These are phyloP conservation scores for Camellia japonica DNA, from an alignment of 148 eudicot genomes.

Conservation along the genomic window DNA sequence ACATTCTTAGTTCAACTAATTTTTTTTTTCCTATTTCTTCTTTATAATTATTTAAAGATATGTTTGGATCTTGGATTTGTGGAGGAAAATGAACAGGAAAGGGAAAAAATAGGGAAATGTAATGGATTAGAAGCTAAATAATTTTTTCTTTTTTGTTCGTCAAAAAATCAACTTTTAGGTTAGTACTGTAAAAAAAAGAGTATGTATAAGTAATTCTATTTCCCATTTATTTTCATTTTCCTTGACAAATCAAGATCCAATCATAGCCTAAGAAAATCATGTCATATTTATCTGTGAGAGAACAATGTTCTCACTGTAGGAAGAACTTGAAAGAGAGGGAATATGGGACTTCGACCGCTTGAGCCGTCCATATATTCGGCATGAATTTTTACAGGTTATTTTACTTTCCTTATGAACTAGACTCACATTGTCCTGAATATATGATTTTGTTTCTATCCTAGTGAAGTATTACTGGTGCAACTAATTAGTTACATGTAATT, in stretches of 20 bases:
- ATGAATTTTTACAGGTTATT: conserved; percentile 64
- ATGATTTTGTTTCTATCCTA: not conserved
- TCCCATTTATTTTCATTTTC: too few relatives aligned
- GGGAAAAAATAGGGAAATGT: too few relatives aligned
- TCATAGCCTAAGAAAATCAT: not conserved
- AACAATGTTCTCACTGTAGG: conserved; percentile 44
- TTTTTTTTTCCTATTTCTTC: not conserved
- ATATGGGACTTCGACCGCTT: conserved; percentile 91
- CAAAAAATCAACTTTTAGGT: too few relatives aligned
- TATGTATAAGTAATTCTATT: too few relatives aligned
- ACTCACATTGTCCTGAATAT: not conserved
- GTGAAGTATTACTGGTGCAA: not conserved
- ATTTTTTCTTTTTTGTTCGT: too few relatives aligned
- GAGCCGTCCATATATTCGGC: conserved; percentile 76
- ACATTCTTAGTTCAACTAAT: not conserved
- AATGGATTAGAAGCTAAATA: too few relatives aligned
- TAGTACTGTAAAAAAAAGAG: too few relatives aligned
- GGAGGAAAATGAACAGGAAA: too few relatives aligned
- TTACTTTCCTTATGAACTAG: conserved; percentile 10
- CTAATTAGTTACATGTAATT: conserved; percentile 4
- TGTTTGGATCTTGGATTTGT: too few relatives aligned
- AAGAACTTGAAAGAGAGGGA: conserved; percentile 95
- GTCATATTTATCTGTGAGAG: conserved; percentile 8
- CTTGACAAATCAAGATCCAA: too few relatives aligned
- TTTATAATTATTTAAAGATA: too few relatives aligned